Evolutionary conservation across 768 basidiomycete species (phyloP), one percentile per base, ranked within the genome.

Genomic region (Agrocybe praecox): DNA sequence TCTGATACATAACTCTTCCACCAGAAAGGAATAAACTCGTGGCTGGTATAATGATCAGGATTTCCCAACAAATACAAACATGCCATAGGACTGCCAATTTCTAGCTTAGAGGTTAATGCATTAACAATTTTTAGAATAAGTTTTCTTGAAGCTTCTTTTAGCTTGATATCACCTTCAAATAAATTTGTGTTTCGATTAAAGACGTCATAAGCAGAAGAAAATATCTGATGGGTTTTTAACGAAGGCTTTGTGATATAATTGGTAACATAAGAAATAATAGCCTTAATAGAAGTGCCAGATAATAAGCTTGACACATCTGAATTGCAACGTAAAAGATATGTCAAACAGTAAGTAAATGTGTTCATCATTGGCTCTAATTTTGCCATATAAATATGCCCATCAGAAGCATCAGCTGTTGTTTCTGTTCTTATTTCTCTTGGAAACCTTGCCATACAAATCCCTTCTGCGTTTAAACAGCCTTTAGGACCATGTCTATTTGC

Each of bases 171-270:
- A n/a, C n/a, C 48, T 18, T 8, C 48, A 26, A 23, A 6, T 5
- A 2, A 26, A 9, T 60, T 54, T 10, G 33, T 18, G 23, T 65
- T 56, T 21, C 22, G 52, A 34, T 59, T 44, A 46, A 64, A 66
- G 12, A 65, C 48, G 33, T 61, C 57, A n/a, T 51, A 57, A 17
- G 51, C 50, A 3, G 62, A 58, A 0, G 59, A 53, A 55, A 79
- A 78, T 24, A 76, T 65, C 12, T 62, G 62, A 61, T 76, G 67
- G 0, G 73, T 76, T 44, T 78, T 80, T 11, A 81, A 56, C 2
- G 62, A 42, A 0, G 65, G 45, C 58, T 81, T 81, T 0, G 75
- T 78, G 0, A 80, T 67, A 60, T 81, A 81, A 36, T 81, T 75
- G 5, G 77, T 67, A 0, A 78, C 67, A 65, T 78, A 79, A 18